Evolutionary conservation across 495 filamentous ascomycete species (phyloP).

Genomic region (Aspergillus hancockii): DNA sequence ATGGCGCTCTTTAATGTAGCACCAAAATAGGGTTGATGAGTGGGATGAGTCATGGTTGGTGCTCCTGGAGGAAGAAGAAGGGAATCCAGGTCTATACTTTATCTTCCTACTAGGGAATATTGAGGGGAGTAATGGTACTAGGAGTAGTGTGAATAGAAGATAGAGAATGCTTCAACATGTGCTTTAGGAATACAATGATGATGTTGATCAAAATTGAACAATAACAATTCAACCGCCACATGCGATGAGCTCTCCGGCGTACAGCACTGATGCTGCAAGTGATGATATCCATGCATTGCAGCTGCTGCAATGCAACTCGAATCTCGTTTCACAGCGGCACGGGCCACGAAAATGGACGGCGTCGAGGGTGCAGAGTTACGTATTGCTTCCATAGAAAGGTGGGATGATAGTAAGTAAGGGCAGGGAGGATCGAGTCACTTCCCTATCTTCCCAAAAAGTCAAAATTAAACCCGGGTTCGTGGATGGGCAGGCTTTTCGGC

Average conservation of each 20-base stretch:
- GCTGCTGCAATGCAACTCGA: constrained; percentile 13
- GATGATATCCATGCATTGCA: constrained; percentile 17
- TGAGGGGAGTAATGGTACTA: constrained; percentile 5
- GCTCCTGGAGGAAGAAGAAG: constrained; percentile 8
- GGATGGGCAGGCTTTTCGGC: constrained; percentile 6
- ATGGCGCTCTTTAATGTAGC: constrained; percentile 2
- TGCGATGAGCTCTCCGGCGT: background rate
- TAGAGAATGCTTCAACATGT: background rate
- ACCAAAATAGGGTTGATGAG: constrained; percentile 4
- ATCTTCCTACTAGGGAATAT: constrained; percentile 2
- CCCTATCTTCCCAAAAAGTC: background rate
- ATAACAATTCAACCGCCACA: background rate
- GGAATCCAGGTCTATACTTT: constrained; percentile 14
- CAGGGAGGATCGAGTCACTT: background rate
- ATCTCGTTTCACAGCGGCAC: constrained; percentile 19
- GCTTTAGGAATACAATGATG: too few species aligned
- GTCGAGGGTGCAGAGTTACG: background rate
- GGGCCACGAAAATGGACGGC: constrained; percentile 3
- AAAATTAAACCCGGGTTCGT: constrained; percentile 14
- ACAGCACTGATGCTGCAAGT: constrained; percentile 2
- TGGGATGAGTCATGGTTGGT: constrained; percentile 1
- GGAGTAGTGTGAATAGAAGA: background rate
- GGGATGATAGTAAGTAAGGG: background rate
- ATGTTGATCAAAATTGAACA: background rate
- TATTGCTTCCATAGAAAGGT: background rate